Evolutionary conservation across 306 rosid genomes (phyloP).

Genomic region (Malus sylvestris): DNA sequence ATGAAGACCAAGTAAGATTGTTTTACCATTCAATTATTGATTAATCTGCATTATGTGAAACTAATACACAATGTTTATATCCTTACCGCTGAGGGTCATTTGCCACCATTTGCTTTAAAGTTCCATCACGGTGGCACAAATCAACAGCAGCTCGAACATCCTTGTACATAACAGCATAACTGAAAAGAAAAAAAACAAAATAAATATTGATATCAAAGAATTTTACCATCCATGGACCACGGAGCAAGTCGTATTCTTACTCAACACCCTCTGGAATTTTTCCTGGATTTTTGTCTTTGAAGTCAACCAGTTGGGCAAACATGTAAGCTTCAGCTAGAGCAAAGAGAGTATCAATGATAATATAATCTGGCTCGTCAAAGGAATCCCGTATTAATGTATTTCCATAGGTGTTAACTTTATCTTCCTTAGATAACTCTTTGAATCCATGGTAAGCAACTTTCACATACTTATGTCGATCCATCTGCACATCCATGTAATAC

Average conservation of each 20-base stretch:
- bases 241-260: slow-evolving; percentile 44
- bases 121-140: slow-evolving; percentile 97
- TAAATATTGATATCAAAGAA: background rate
- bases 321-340: slow-evolving; percentile 95
- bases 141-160: slow-evolving; percentile 99
- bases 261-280: slow-evolving; percentile 50
- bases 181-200: slow-evolving; percentile 20
- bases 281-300: slow-evolving; percentile 57
- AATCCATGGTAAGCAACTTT: slow-evolving; percentile 98
- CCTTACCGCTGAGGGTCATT: slow-evolving; percentile 73
- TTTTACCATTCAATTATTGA: background rate
- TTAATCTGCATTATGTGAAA: background rate
- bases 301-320: slow-evolving; percentile 92
- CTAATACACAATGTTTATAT: slow-evolving; percentile 4
- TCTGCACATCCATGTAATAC: slow-evolving; percentile 38
- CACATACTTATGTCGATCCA: slow-evolving; percentile 99
- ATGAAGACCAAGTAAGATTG: slow-evolving; percentile 5
- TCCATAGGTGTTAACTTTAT: slow-evolving; percentile 83
- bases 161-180: slow-evolving; percentile 82
- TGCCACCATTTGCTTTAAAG: slow-evolving; percentile 96
- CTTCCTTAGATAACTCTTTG: slow-evolving; percentile 82
- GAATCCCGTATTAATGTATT: slow-evolving; percentile 81
- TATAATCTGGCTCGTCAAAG: slow-evolving; percentile 93
- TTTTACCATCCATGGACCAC: background rate
- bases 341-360: slow-evolving; percentile 88